These are phyloP conservation scores for Umbelopsis sp. DNA, from an alignment of 192 early-diverging fungal genomes.

Conservation along the genomic window DNA sequence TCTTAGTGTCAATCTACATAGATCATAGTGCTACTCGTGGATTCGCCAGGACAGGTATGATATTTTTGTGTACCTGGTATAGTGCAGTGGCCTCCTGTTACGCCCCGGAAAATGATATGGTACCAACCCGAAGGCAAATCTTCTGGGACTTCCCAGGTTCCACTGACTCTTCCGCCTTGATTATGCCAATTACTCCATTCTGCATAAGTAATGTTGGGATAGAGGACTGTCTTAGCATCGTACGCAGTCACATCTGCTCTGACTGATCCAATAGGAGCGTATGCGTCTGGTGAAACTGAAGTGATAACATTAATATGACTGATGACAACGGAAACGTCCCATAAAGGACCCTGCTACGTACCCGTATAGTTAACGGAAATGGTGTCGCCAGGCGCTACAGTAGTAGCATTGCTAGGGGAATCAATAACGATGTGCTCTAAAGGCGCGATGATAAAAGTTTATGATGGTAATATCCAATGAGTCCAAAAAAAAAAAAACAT, in stretches of 20 bases:
- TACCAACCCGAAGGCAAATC: constrained; percentile 1
- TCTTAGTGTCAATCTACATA: not conserved
- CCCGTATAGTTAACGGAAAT: not conserved
- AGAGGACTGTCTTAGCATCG: not conserved
- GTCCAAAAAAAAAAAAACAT: not conserved
- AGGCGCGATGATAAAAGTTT: not conserved
- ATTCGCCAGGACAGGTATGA: not conserved
- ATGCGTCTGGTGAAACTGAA: constrained; percentile 3
- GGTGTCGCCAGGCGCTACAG: not conserved
- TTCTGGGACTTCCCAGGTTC: not conserved
- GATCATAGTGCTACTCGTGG: constrained; percentile 8
- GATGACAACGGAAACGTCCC: too few species aligned
- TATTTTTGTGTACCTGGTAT: not conserved
- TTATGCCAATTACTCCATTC: constrained; percentile 16
- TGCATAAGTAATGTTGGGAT: constrained; percentile 3
- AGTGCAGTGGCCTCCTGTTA: constrained; percentile 6
- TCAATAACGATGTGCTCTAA: not conserved
- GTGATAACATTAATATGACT: too few species aligned
- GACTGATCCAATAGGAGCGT: not conserved
- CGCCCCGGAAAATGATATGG: not conserved
- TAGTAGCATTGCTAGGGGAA: not conserved
- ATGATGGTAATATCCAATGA: not conserved
- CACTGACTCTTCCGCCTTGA: not conserved
- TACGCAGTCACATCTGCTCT: not conserved
- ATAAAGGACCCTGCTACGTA: not conserved